Base-by-base conservation (phyloP, 1,284 basidiomycete genomes). In the Ganoderma leucocontextum region DNA sequence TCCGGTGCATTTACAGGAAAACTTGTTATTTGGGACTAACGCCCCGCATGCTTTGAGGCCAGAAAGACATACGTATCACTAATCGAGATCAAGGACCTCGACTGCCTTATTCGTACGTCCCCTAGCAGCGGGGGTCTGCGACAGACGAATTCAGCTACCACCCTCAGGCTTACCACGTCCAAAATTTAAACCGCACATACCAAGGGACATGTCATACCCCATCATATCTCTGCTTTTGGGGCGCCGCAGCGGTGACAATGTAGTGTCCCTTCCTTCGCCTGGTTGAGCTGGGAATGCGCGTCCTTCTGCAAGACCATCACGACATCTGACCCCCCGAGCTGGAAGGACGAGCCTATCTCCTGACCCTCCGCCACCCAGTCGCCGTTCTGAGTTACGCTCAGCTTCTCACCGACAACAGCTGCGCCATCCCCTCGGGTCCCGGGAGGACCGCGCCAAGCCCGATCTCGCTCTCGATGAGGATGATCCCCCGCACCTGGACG, bases 351-450 rank as follows among this genome's bases (percentile, higher is more conserved):
- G 63, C n/a, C n/a, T n/a, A 74, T 68, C 63, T 74, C 71, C 19
- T 72, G 29, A 39, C 73, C 73, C 73, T 74, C 72, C 39, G 66
- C 13, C 12, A 74, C 63, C 12, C 10, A 0, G 36, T 70, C 65
- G 22, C 69, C 69, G 42, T 19, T n/a, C 59, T 70, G n/a, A n/a
- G n/a, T 29, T 22, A 75, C 71, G 65, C 59, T 70, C 38, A 71
- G 65, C 67, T 66, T 39, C 29, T 39, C 29, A 75, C 73, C 33
- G 73, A 74, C 62, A 71, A 74, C 35, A 75, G 66, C 65, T 74
- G 73, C 42, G 73, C 72, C 74, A 74, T 74, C 17, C 74, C 74
- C 42, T 73, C 36, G 74, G n/a, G n/a, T n/a, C n/a, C n/a, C n/a
- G n/a, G 72, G 36, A 75, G 67, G 49, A 74, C 69, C 39, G 74